phyloP scores from a whole-genome alignment of 2,329 filamentous ascomycete genomes.

The Stenocarpella maydis region DNA sequence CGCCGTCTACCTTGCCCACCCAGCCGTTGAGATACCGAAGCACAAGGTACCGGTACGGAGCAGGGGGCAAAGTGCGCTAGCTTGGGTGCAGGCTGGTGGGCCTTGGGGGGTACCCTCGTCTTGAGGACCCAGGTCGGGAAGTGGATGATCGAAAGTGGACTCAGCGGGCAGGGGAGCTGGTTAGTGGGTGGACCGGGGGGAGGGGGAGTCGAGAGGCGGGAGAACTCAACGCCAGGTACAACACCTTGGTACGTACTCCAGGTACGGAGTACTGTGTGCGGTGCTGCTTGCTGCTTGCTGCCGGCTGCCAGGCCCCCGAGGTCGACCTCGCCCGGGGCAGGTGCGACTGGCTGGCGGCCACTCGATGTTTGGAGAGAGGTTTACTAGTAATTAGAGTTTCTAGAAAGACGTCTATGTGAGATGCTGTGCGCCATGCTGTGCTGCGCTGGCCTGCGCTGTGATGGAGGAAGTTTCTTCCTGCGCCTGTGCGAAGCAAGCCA shows the following conservation, averaged over 20 bases:
- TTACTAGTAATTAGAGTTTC: constrained; percentile 13
- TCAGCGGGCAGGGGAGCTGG: constrained; percentile 16
- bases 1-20: constrained; percentile 33
- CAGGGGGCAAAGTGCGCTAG: constrained; percentile 25
- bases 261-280: constrained; percentile 8
- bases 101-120: constrained; percentile 21
- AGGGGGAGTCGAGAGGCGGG: too few relatives aligned
- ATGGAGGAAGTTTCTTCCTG: constrained; percentile 18
- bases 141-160: constrained; percentile 27
- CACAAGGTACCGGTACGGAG: constrained; percentile 30
- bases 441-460: background rate
- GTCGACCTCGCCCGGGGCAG: constrained; percentile 17
- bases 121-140: constrained; percentile 31
- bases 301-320: background rate
- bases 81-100: constrained; percentile 6
- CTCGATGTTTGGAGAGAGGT: background rate
- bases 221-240: too few relatives aligned
- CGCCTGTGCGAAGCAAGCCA: constrained; percentile 23
- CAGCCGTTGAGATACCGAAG: constrained; percentile 30
- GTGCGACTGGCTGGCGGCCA: constrained; percentile 9
- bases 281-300: background rate
- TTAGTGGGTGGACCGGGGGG: constrained; percentile 1
- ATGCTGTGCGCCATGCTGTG: background rate
- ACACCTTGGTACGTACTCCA: too few relatives aligned
- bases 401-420: constrained; percentile 16